A percentile compares a stretch with the other conserved stretches of the same genome.
Conservation (phyloP, 2,329 filamentous ascomycete species). For the Xylaria sp. region DNA sequence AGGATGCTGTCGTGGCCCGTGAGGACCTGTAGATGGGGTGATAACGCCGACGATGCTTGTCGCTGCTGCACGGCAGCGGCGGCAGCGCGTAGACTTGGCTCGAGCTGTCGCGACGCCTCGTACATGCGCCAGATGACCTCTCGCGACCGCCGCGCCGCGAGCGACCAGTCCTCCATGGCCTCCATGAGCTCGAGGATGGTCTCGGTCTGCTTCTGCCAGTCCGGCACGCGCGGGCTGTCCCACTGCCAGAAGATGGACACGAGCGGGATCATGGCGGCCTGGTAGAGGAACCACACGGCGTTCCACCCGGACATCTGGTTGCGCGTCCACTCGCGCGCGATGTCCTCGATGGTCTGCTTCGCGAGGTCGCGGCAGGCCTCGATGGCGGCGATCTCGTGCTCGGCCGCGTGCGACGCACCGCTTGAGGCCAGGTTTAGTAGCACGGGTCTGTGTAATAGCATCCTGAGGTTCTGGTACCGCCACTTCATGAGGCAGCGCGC, state of each 20-base stretch:
- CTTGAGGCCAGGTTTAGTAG: conserved; percentile 73
- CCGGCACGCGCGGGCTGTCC: conserved; percentile 59
- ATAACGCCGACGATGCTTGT: conserved; percentile 34
- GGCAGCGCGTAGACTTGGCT: conserved; percentile 48
- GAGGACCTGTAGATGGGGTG: conserved; percentile 46
- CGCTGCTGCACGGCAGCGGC: conserved; percentile 47
- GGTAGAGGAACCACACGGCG: conserved; percentile 83
- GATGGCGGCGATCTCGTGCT: conserved; percentile 75
- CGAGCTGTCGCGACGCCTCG: conserved; percentile 62
- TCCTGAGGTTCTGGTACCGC: conserved; percentile 82
- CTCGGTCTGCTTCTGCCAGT: conserved; percentile 69
- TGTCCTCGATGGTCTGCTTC: conserved; percentile 76
- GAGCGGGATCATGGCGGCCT: conserved; percentile 81
- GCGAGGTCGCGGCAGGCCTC: conserved; percentile 76
- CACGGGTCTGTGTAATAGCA: conserved; percentile 79
- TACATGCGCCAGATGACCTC: conserved; percentile 74
- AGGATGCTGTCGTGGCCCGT: conserved; percentile 51
- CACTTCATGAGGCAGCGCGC: conserved; percentile 82
- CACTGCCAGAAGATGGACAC: conserved; percentile 78
- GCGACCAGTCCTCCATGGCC: conserved; percentile 72
- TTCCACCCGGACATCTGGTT: conserved; percentile 85
- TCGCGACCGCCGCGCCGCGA: conserved; percentile 70
- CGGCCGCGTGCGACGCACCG: conserved; percentile 60
- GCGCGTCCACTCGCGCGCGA: conserved; percentile 74
- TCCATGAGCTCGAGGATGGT: conserved; percentile 70